These are phyloP conservation scores for Viridothelium virens DNA, from an alignment of 495 filamentous ascomycete genomes.

Conservation along the genomic window DNA sequence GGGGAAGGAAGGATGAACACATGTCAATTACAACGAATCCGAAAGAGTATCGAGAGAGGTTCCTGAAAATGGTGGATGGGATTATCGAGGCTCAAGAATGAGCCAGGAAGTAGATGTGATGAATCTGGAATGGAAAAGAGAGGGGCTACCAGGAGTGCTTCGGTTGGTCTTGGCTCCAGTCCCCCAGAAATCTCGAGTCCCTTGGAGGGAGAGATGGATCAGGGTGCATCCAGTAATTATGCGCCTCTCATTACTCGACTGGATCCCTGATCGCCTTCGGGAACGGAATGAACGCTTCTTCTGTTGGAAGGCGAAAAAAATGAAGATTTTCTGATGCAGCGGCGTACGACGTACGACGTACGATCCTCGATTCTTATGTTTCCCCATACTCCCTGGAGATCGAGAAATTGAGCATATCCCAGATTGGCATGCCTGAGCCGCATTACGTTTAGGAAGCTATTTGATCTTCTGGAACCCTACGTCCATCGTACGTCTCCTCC, in stretches of 20 bases:
- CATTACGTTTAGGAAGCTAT: not conserved
- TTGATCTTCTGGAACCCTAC: not conserved
- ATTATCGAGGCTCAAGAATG: conserved; percentile 40
- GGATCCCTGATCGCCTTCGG: no score
- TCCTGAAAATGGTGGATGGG: conserved; percentile 52
- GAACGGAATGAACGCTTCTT: not conserved
- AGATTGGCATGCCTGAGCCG: not conserved
- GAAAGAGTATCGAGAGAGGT: conserved; percentile 57
- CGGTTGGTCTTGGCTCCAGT: no score
- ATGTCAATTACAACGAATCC: conserved; percentile 66
- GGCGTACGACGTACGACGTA: not conserved
- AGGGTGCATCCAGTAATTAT: no score
- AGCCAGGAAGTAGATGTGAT: not conserved
- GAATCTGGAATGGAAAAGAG: not conserved
- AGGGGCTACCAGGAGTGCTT: not conserved
- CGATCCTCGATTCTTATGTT: not conserved
- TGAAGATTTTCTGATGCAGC: not conserved
- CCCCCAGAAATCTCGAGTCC: no score
- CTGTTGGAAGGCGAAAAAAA: not conserved
- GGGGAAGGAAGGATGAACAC: conserved; percentile 43
- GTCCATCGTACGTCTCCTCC: not conserved
- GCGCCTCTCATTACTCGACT: no score
- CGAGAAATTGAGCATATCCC: not conserved
- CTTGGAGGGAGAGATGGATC: no score
- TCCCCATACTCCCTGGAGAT: not conserved